phyloP scores from a whole-genome alignment of 31 red algal genomes.

The Porphyra umbilicalis region DNA sequence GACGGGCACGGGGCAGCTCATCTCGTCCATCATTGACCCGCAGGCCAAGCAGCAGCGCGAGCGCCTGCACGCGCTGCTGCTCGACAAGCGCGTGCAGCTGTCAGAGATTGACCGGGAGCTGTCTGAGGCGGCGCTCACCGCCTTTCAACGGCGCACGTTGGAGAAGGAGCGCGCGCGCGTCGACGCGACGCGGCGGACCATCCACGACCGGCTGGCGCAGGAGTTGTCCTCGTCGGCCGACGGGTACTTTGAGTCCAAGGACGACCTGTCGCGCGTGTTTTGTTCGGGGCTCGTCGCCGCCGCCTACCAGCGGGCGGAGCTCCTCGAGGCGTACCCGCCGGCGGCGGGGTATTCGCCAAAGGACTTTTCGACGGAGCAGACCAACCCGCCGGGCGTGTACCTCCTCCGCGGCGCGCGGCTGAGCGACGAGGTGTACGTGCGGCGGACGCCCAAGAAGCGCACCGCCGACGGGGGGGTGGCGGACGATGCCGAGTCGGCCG shows the following conservation, averaged over 20 bases:
- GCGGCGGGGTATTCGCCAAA: constrained; percentile 86
- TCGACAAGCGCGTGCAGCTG: constrained; percentile 73
- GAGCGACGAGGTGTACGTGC: constrained; percentile 61
- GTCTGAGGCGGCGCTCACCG: constrained; percentile 63
- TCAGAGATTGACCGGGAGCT: constrained; percentile 79
- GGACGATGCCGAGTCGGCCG: background rate
- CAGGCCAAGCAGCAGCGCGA: constrained; percentile 88
- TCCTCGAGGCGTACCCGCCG: constrained; percentile 81
- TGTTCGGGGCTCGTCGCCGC: constrained; percentile 95
- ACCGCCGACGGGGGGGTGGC: background rate
- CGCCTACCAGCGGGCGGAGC: constrained; percentile 84
- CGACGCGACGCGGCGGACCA: constrained; percentile 12
- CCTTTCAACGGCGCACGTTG: constrained; percentile 66
- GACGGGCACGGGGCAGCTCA: constrained; percentile 55
- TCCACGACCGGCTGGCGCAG: constrained; percentile 42
- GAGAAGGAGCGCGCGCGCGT: constrained; percentile 56
- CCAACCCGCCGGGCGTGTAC: constrained; percentile 60
- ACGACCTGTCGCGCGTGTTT: constrained; percentile 75
- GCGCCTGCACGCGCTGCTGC: constrained; percentile 73
- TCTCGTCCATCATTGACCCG: constrained; percentile 77
- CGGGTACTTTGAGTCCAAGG: constrained; percentile 27
- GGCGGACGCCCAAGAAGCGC: constrained; percentile 14
- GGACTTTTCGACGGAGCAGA: constrained; percentile 87
- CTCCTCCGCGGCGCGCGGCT: constrained; percentile 68
- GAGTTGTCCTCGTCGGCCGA: constrained; percentile 31